Base-by-base conservation (phyloP, 169 alveolate species). In the Plasmodium gaboni region DNA sequence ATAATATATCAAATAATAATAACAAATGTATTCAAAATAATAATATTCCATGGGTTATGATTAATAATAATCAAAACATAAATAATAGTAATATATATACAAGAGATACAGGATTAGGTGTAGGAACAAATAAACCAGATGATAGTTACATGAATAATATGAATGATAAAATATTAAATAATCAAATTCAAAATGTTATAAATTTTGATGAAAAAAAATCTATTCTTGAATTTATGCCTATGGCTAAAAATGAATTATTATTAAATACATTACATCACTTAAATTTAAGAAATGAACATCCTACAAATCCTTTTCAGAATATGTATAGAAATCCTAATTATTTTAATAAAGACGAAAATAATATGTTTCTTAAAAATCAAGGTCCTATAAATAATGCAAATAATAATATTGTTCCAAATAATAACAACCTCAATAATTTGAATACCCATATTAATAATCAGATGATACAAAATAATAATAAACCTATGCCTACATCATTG, bases 141-240 rank as follows among this genome's bases (percentile, higher is more conserved):
- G 19, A 51, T 12, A 13, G 0, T 28, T 55, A 73, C 13, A 15
- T 19, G 13, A 78, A 78, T 28, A 44, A 78, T 26, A 38, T 38
- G 5, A 28, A 73, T 55, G 60, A 73, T 42, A 67, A 67, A 38
- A 38, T 38, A 38, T 38, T 38, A 38, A 38, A 38, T 38, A 38
- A 38, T 38, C 46, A 71, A 28, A 38, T 7, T 74, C 74, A 74
- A 24, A 61, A 22, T 24, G 26, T 6, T 28, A 1, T 46, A 48
- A 55, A 60, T 24, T 53, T 24, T 53, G 73, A 69, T 57, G 64
- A 68, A 17, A 69, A 53, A 68, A 44, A 55, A 68, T 53, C 85
- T 46, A 68, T 83, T n/a, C 68, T 83, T 19, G 91, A 83, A 38
- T 68, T 68, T 83, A 83, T 83, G 91, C 91, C 91, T 4, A 19